These are phyloP conservation scores for Exophiala mesophila DNA, from an alignment of 2,329 filamentous ascomycete genomes.

Conservation along the genomic window DNA sequence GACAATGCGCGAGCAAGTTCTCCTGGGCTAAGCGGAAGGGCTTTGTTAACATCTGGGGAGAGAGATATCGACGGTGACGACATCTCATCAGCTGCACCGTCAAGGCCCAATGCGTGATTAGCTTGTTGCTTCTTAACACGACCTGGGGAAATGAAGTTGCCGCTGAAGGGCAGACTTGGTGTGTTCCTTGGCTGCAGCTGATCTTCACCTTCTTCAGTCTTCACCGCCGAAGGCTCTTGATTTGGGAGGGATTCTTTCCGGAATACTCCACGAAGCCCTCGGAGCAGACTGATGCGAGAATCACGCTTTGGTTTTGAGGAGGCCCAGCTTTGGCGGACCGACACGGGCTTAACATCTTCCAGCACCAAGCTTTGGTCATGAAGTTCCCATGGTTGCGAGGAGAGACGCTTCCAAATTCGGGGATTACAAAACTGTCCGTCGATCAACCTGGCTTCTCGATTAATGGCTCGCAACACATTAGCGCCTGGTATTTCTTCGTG, in stretches of 20 bases:
- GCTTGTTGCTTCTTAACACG: neutral
- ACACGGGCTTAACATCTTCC: neutral
- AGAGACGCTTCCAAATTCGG: constrained; percentile 12
- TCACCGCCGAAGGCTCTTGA: constrained; percentile 3
- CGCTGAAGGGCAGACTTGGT: neutral
- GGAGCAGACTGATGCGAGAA: neutral
- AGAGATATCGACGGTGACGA: neutral
- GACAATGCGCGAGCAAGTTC: constrained; percentile 10
- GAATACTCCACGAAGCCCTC: neutral
- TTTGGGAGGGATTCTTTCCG: neutral
- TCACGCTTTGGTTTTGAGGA: neutral
- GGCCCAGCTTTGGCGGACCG: neutral
- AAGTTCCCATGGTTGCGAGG: constrained; percentile 5
- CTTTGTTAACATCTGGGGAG: constrained; percentile 18
- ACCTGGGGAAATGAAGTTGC: neutral
- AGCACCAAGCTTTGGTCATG: too few relatives aligned
- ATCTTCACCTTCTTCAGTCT: neutral
- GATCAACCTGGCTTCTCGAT: constrained; percentile 22
- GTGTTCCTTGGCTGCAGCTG: neutral
- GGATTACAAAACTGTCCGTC: constrained; percentile 19
- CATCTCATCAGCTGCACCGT: constrained; percentile 15
- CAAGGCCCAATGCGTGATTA: constrained; percentile 9
- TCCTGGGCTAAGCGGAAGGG: constrained; percentile 19
- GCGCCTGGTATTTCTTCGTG: constrained; percentile 8
- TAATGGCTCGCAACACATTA: constrained; percentile 15